Conservation (phyloP, 306 rosid species). For the Lathyrus oleraceus region DNA sequence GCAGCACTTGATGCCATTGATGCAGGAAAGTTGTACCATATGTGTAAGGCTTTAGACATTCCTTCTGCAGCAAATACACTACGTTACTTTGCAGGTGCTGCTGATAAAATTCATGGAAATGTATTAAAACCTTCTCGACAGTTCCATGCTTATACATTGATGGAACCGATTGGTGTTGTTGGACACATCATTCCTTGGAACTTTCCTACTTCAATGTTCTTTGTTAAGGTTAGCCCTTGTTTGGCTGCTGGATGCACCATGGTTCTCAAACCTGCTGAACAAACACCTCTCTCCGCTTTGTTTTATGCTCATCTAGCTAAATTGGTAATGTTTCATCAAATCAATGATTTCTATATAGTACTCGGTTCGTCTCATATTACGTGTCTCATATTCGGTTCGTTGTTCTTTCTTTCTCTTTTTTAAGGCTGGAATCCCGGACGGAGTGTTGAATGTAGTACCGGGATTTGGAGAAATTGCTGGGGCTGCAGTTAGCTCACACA, state of each 20-base stretch:
- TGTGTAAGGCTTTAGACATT: slow-evolving; percentile 49
- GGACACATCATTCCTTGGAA: slow-evolving; percentile 89
- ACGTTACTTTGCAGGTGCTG: slow-evolving; percentile 87
- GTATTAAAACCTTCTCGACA: slow-evolving; percentile 54
- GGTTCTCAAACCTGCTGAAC: slow-evolving; percentile 85
- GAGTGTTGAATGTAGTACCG: slow-evolving; percentile 73
- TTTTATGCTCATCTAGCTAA: slow-evolving; percentile 76
- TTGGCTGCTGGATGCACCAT: slow-evolving; percentile 88
- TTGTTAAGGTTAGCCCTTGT: slow-evolving; percentile 59
- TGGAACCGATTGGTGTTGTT: slow-evolving; percentile 78
- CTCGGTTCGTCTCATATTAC: neutral
- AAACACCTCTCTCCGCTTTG: slow-evolving; percentile 80
- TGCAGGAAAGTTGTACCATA: slow-evolving; percentile 54
- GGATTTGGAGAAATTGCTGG: slow-evolving; percentile 83
- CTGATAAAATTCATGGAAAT: slow-evolving; percentile 79
- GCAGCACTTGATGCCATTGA: slow-evolving; percentile 72
- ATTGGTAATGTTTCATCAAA: slow-evolving; percentile 43
- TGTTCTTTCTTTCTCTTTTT: neutral
- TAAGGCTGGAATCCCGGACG: slow-evolving; percentile 86
- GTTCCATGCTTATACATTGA: slow-evolving; percentile 63
- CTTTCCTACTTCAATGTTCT: slow-evolving; percentile 53
- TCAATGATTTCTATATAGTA: neutral
- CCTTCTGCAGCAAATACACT: slow-evolving; percentile 46
- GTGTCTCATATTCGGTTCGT: neutral
- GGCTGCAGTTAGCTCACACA: slow-evolving; percentile 68